A percentile compares a stretch with the other conserved stretches of the same genome.
Conservation (phyloP, 2,329 filamentous ascomycete species). For the Thielaviopsis musarum region DNA sequence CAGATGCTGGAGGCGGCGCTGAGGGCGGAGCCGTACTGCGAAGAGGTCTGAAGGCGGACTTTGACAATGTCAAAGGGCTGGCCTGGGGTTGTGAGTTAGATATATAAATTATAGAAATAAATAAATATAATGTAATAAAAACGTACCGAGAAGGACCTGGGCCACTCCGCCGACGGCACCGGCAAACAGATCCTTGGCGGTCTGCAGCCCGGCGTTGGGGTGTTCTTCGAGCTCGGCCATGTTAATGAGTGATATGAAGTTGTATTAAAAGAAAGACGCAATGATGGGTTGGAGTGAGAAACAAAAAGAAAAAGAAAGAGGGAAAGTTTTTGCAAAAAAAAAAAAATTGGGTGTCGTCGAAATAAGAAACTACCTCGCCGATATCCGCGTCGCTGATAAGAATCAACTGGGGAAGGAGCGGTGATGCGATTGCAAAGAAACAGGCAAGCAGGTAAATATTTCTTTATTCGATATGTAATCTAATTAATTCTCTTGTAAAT, state of each 20-base stretch:
- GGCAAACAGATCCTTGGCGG: conserved; percentile 77
- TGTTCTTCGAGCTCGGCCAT: conserved; percentile 9
- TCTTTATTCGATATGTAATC: no score
- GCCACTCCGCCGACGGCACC: conserved; percentile 85
- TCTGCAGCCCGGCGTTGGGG: conserved; percentile 30
- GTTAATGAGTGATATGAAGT: neutral
- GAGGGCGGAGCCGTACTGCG: conserved; percentile 62
- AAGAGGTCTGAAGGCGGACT: conserved; percentile 83
- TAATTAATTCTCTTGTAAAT: no score
- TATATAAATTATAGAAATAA: neutral
- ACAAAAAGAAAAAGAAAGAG: neutral
- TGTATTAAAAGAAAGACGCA: neutral
- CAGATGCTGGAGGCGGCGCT: conserved; percentile 72
- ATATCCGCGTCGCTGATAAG: neutral
- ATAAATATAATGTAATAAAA: conserved; percentile 12
- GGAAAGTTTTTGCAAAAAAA: neutral
- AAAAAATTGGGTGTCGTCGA: neutral
- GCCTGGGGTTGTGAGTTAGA: conserved; percentile 24
- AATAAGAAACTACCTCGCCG: neutral
- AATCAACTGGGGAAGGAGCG: neutral
- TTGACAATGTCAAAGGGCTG: conserved; percentile 86
- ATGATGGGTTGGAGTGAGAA: neutral
- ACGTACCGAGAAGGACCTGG: conserved; percentile 80
- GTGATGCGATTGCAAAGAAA: neutral
- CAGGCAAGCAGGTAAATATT: neutral